Conservation (phyloP, 441 rosid species). For the Theobroma grandiflorum region DNA sequence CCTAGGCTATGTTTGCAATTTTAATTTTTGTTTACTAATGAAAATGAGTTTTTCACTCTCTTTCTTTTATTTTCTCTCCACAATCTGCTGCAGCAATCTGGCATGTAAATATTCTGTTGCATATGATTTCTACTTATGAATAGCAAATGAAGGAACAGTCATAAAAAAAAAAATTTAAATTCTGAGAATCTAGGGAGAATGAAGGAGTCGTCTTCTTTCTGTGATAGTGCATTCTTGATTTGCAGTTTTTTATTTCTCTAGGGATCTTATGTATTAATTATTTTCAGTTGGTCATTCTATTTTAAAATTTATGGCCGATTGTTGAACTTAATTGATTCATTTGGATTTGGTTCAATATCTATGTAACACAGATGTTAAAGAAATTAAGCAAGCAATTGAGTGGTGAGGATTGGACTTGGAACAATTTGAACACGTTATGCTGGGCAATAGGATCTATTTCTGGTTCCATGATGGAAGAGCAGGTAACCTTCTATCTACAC, state of each 20-base stretch:
- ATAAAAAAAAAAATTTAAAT: neutral
- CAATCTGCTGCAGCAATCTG: constrained; percentile 11
- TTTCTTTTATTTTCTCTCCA: neutral
- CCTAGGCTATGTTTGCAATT: neutral
- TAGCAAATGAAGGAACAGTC: neutral
- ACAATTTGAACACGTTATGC: constrained; percentile 94
- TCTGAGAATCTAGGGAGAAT: constrained; percentile 3
- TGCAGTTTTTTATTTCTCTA: neutral
- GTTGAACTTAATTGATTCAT: neutral
- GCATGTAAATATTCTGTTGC: neutral
- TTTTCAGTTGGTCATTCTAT: constrained; percentile 4
- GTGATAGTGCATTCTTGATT: neutral
- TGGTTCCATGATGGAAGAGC: constrained; percentile 99
- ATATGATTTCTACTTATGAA: neutral
- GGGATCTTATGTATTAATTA: neutral
- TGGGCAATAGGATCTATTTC: constrained; percentile 99
- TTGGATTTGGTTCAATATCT: constrained; percentile 3
- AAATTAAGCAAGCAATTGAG: constrained; percentile 95
- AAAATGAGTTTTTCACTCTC: neutral
- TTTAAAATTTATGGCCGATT: neutral
- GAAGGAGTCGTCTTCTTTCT: neutral
- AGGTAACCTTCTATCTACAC: constrained; percentile 53
- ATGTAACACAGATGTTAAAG: constrained; percentile 75
- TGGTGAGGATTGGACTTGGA: constrained; percentile 99
- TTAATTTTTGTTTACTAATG: neutral